Evolutionary conservation across 2,329 filamentous ascomycete species (phyloP), one percentile per base, ranked within the genome.

Genomic region (Periglandula ipomoeae): DNA sequence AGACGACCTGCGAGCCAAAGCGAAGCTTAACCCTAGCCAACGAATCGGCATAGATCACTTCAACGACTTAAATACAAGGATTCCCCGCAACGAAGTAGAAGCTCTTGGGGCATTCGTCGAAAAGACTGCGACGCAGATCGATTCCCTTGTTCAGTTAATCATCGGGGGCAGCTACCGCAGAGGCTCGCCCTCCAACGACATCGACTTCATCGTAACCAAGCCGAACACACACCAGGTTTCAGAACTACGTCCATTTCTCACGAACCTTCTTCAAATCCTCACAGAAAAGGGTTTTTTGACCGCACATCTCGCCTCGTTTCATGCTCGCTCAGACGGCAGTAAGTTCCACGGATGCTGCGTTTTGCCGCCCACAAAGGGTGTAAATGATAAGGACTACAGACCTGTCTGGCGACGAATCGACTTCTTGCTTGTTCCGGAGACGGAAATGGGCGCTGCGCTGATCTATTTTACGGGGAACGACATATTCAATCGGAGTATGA

Each of bases 391-490:
- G 3, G 51, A 56, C n/a, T 63, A 67, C 45, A 61, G 59, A 4
- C 70, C 70, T 0, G 62, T 78, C 1, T 95, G 89, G 89, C 77
- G 89, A 8, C 79, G 89, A 2, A 84, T 96, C 52, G 90, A 96
- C 61, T 77, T 96, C 19, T 70, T 96, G 1, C 76, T 94, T 4
- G 90, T 95, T 1, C 89, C 90, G 0, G 82, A 82, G 56, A 72
- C 78, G 2, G 84, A 95, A 64, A 74, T 89, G 45, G 91, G 91
- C 1, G 90, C 87, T 0, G 89, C 90, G 0, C 63, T 96, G 52
- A 77, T 96, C n/a, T 96, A 96, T 61, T 97, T 96, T 60, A 96
- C 91, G 0, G 91, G 91, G 1, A 93, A 96, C 56, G 90, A 95
- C 61, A 85, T 95, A 30, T 96, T 96, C 70, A 96, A 96, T 64